Evolutionary conservation across 1,139 yeast genomes (phyloP).

Genomic region (Kurtzmaniella quercitrusa): DNA sequence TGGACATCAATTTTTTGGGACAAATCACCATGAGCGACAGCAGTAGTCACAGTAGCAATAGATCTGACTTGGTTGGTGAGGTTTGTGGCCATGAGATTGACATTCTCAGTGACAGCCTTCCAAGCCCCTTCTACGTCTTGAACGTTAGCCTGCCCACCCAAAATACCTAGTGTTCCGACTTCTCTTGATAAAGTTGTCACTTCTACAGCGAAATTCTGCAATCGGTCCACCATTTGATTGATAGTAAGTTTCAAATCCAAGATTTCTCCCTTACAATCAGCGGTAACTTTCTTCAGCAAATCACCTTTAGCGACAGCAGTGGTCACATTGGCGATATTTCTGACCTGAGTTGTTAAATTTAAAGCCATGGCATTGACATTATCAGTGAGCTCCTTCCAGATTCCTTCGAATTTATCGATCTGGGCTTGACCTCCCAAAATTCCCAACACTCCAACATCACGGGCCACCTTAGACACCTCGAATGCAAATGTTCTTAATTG

Average conservation of each 20-base stretch:
- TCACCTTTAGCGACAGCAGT: constrained; percentile 94
- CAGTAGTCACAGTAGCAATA: constrained; percentile 87
- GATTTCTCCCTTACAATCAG: constrained; percentile 86
- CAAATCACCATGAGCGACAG: constrained; percentile 88
- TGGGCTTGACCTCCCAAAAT: constrained; percentile 85
- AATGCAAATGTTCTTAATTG: constrained; percentile 83
- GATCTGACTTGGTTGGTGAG: constrained; percentile 86
- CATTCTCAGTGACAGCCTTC: constrained; percentile 89
- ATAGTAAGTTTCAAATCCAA: constrained; percentile 76
- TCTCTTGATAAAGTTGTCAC: constrained; percentile 84
- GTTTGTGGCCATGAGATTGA: constrained; percentile 85
- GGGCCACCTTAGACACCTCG: constrained; percentile 82
- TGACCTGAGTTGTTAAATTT: constrained; percentile 79
- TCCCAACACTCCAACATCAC: constrained; percentile 89
- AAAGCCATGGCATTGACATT: constrained; percentile 90
- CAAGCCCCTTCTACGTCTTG: constrained; percentile 93
- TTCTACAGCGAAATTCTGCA: constrained; percentile 84
- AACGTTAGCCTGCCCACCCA: constrained; percentile 90
- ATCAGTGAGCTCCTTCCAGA: constrained; percentile 86
- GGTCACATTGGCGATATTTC: constrained; percentile 87
- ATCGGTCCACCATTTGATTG: constrained; percentile 82
- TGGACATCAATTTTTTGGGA: constrained; percentile 85
- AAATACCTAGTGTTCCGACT: constrained; percentile 84
- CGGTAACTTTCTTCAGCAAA: constrained; percentile 78
- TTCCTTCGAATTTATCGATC: constrained; percentile 72